A percentile compares a stretch with the other conserved stretches of the same genome.
Conservation (phyloP, 768 basidiomycete genomes). For the Termitomyces titanicus region DNA sequence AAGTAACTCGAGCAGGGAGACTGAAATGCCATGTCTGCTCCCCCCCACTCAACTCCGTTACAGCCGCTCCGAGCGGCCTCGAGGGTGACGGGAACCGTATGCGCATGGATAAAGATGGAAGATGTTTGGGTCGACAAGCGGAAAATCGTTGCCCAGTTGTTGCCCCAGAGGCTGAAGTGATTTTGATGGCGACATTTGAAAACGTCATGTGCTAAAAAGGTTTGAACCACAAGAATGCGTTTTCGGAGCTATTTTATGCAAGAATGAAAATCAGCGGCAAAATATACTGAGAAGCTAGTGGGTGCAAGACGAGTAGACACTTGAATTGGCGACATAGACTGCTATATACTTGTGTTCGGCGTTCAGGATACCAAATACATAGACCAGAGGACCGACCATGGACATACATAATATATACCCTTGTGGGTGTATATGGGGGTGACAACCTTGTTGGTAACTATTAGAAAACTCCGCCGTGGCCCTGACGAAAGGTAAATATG, state of each 20-base stretch:
- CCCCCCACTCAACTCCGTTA: background rate
- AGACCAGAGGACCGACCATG: no score
- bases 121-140: background rate
- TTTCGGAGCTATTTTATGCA: background rate
- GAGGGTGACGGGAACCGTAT: background rate
- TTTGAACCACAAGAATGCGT: background rate
- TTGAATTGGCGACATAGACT: background rate
- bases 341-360: background rate
- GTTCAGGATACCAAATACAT: background rate
- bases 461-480: conserved; percentile 1
- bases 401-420: background rate
- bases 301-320: background rate
- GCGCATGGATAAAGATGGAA: no score
- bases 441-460: background rate
- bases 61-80: background rate
- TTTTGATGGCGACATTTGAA: conserved; percentile 1
- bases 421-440: background rate
- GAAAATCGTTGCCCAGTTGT: background rate
- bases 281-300: background rate
- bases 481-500: background rate
- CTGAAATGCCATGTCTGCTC: background rate
- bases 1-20: background rate
- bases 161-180: no score
- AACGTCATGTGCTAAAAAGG: background rate
- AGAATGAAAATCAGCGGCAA: background rate